Evolutionary conservation across 306 rosid genomes (phyloP), one percentile per base, ranked within the genome.

Genomic region (Vicia villosa): DNA sequence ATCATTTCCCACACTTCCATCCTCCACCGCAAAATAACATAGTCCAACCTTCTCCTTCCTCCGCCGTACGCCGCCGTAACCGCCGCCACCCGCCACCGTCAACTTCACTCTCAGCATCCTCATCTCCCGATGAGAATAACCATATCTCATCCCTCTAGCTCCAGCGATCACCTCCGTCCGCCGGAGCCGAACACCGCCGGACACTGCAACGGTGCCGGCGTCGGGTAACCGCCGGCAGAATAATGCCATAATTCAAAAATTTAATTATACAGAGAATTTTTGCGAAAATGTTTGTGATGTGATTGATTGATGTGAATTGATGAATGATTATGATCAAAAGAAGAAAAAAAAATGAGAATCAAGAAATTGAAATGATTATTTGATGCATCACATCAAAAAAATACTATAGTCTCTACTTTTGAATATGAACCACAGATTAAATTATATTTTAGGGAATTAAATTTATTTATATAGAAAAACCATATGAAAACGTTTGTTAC

Each of bases 11-110:
- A 63, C 70, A 58, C 63, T 66, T 78, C 67, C 77, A 40, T 83
- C 91, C 71, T 77, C 89, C 14, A 79, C 76, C 3, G 89, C 89
- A 21, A 79, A 81, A 28, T 83, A 70, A n/a, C 86, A 79, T 3
- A 71, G 67, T 17, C 74, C 63, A 32, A 21, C 77, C 74, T 80
- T 73, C 77, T 77, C 82, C 15, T 56, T 70, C 5, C 76, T 82
- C 63, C 77, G 80, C 89, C 87, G 77, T 30, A 19, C 82, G 4
- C 80, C 77, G 40, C 70, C 63, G 3, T 34, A 12, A 1, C 38
- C 49, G 50, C 58, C 5, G 34, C 30, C 12, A 0, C 38, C 77
- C 58, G 24, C 85, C 60, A 26, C 74, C 66, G 63, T 69, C 70
- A 77, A 61, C 85, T 81, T 61, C 19, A 73, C 72, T 57, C 54